Evolutionary conservation across 2,329 filamentous ascomycete genomes (phyloP), one percentile per base, ranked within the genome.

Genomic region (Periglandula ipomoeae): DNA sequence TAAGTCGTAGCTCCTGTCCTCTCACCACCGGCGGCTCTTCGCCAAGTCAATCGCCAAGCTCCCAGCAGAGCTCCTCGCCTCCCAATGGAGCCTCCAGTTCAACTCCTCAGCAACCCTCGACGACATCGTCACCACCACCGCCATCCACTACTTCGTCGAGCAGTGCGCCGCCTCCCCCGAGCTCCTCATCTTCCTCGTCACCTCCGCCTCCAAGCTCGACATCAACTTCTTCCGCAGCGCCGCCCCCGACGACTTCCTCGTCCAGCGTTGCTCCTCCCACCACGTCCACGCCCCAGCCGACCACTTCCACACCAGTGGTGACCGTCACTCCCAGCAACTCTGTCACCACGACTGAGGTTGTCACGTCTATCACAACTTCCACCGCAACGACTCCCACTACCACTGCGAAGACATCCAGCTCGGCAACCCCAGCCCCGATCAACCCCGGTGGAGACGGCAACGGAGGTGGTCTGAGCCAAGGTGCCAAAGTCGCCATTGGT

Each of bases 401-500:
- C 9, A 32, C 50, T 17, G 26, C 50, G 11, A 41, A 4, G n/a
- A 8, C 43, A 6, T 52, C 61, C 10, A 51, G 56, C 11, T 55
- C 57, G 7, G 52, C 59, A 9, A 59, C 64, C 11, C 53, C 63
- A 3, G 61, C 64, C 6, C 50, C 63, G 5, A 56, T 61, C 50
- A 55, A 59, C 46, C 48, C 58, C 52, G 56, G 59, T 1, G 58
- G 63, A 6, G 54, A 58, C 9, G 44, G 55, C 7, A 48, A 62
- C n/a, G 62, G 68, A 5, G 62, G 68, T 6, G 76, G 79, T 2
- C 68, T 90, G 7, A 70, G 64, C 55, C 75, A 76, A 43, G 74
- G 76, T 30, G 85, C 84, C 43, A 90, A 80, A 57, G 95, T 95
- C 53, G 91, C 93, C 7, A 83, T 97, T 45, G 91, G 90, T 3